Conservation (phyloP, 768 basidiomycete species). For the Heimioporus sp. region DNA sequence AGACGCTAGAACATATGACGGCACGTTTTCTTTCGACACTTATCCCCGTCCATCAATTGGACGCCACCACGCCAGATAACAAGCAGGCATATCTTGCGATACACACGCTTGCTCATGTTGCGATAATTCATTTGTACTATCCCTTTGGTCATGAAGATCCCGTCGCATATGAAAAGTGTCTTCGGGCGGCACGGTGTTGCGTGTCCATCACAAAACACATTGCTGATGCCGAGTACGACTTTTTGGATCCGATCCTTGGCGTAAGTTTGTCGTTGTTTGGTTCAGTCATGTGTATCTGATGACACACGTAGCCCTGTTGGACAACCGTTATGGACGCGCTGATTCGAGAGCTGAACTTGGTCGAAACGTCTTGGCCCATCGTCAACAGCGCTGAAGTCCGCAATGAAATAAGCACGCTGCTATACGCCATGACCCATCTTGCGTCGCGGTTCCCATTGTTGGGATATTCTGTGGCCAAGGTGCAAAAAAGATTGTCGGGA, state of each 20-base stretch:
- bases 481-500: conserved; percentile 31
- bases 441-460: conserved; percentile 61
- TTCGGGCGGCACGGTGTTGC: conserved; percentile 59
- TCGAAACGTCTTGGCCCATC: conserved; percentile 64
- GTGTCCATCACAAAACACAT: conserved; percentile 62
- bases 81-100: conserved; percentile 56
- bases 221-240: conserved; percentile 61
- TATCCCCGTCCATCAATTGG: conserved; percentile 63
- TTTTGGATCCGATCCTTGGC: conserved; percentile 76
- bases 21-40: conserved; percentile 61
- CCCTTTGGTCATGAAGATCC: conserved; percentile 59
- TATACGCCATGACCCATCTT: conserved; percentile 64
- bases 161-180: conserved; percentile 62
- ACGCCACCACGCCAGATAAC: conserved; percentile 52
- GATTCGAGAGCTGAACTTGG: conserved; percentile 60
- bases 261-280: conserved; percentile 40
- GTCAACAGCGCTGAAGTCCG: conserved; percentile 57
- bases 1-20: conserved; percentile 61
- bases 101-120: conserved; percentile 65
- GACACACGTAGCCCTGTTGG: conserved; percentile 60
- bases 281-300: conserved; percentile 8
- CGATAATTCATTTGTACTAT: conserved; percentile 64
- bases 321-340: conserved; percentile 64
- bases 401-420: conserved; percentile 56
- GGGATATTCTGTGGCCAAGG: conserved; percentile 29